Conservation (phyloP, 2,329 filamentous ascomycete genomes). For the Hypoxylon sp. region DNA sequence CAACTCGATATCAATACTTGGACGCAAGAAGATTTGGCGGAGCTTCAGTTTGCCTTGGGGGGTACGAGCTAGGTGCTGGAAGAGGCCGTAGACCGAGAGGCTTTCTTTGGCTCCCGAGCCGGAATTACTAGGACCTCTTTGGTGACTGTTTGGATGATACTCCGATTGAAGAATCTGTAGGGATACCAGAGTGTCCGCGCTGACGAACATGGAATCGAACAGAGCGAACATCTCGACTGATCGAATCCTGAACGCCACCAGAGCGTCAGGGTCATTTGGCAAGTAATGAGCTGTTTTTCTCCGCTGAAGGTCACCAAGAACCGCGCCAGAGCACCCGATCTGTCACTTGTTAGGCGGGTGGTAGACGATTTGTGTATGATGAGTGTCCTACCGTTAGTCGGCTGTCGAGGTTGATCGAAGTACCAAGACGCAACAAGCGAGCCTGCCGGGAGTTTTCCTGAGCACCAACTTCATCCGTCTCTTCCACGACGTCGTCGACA, state of each 20-base stretch:
- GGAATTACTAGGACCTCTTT: conserved; percentile 70
- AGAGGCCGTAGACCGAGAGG: conserved; percentile 84
- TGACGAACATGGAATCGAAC: conserved; percentile 74
- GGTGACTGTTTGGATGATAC: conserved; percentile 81
- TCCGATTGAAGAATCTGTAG: conserved; percentile 88
- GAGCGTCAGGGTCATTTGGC: conserved; percentile 63
- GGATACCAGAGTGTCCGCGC: conserved; percentile 78
- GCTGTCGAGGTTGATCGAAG: conserved; percentile 78
- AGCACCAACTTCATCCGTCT: conserved; percentile 49
- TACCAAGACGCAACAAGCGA: conserved; percentile 71
- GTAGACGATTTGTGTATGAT: not conserved
- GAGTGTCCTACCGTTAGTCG: conserved; percentile 61
- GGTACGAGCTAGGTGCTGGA: conserved; percentile 76
- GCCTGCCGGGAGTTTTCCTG: conserved; percentile 64
- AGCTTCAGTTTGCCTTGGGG: conserved; percentile 78
- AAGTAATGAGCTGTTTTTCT: conserved; percentile 69
- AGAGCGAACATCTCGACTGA: conserved; percentile 80
- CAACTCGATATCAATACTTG: conserved; percentile 70
- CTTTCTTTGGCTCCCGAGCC: conserved; percentile 77
- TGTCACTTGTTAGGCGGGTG: conserved; percentile 42
- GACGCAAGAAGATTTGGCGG: conserved; percentile 82
- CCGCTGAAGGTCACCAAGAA: conserved; percentile 80
- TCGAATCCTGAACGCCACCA: conserved; percentile 65
- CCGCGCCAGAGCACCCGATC: conserved; percentile 85
- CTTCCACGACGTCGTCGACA: conserved; percentile 50